phyloP scores from a whole-genome alignment of 208 protist species.

The Porcisia hertigi region DNA sequence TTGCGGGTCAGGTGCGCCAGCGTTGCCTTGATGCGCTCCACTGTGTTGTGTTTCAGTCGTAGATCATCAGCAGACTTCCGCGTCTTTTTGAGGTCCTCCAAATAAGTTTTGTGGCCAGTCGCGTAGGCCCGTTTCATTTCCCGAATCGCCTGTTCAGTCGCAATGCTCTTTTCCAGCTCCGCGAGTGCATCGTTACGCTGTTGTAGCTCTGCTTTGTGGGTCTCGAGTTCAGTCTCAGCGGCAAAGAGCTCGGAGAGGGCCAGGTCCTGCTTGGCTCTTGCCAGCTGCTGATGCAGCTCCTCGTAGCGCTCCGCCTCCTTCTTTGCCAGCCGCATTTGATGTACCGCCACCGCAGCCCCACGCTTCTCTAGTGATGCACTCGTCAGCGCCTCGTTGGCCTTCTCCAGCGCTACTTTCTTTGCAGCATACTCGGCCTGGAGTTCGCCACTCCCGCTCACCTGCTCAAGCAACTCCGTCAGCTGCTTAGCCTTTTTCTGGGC shows the following conservation, averaged over 20 bases:
- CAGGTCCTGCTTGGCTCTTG: constrained; percentile 60
- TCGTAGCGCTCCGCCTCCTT: constrained; percentile 95
- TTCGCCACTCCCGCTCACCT: constrained; percentile 93
- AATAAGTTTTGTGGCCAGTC: constrained; percentile 72
- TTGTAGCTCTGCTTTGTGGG: constrained; percentile 69
- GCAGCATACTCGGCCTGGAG: constrained; percentile 94
- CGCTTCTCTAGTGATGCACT: constrained; percentile 90
- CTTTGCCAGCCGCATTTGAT: constrained; percentile 95
- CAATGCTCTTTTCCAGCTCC: constrained; percentile 70
- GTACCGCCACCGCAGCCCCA: constrained; percentile 87
- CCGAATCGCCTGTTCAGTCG: constrained; percentile 65
- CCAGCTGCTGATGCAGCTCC: constrained; percentile 48
- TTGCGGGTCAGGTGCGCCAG: constrained; percentile 73
- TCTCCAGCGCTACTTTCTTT: constrained; percentile 59
- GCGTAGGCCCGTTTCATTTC: constrained; percentile 83
- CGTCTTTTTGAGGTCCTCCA: constrained; percentile 74
- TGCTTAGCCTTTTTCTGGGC: constrained; percentile 94
- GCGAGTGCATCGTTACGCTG: constrained; percentile 54
- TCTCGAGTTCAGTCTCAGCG: constrained; percentile 76
- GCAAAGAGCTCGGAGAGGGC: constrained; percentile 92
- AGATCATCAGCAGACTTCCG: constrained; percentile 65
- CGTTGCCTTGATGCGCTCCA: constrained; percentile 70
- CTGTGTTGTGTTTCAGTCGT: constrained; percentile 59
- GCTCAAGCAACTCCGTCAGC: constrained; percentile 96
- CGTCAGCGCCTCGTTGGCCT: constrained; percentile 80